phyloP scores from a whole-genome alignment of 139 green algal genomes.

The Coelastrella sp. region DNA sequence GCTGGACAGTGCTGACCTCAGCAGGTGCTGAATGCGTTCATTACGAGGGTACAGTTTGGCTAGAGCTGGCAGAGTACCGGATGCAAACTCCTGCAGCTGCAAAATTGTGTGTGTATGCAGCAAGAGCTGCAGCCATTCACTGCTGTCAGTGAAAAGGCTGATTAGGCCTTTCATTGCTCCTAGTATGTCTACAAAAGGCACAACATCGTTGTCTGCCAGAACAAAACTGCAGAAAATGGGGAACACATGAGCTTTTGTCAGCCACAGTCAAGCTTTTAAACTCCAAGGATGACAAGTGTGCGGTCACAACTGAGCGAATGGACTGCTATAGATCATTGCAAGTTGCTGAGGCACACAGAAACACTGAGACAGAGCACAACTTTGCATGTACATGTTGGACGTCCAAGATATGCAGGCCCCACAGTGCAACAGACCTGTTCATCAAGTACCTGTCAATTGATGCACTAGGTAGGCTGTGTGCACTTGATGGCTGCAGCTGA shows the following conservation, averaged over 20 bases:
- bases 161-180: slow-evolving; percentile 21
- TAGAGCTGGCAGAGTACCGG: background rate
- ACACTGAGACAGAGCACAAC: too few relatives aligned
- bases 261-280: background rate
- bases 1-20: background rate
- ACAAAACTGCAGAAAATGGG: background rate
- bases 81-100: slow-evolving; percentile 32
- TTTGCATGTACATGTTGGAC: background rate
- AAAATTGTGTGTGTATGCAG: slow-evolving; percentile 12
- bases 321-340: too few relatives aligned
- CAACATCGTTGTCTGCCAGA: slow-evolving; percentile 7
- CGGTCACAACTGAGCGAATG: too few relatives aligned
- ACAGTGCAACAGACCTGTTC: background rate
- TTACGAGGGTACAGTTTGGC: slow-evolving; percentile 25
- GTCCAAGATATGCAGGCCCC: background rate
- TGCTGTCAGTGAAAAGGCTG: slow-evolving; percentile 32
- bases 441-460: background rate
- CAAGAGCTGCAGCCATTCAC: slow-evolving; percentile 34
- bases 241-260: background rate
- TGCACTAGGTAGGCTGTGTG: background rate
- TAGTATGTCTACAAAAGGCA: slow-evolving; percentile 8
- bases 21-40: slow-evolving; percentile 6
- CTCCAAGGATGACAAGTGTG: too few relatives aligned
- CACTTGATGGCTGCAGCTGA: slow-evolving; percentile 1
- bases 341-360: too few relatives aligned